These are phyloP conservation scores for Sporothrix variecibatus DNA, from an alignment of 2,329 filamentous ascomycete genomes.

Conservation along the genomic window DNA sequence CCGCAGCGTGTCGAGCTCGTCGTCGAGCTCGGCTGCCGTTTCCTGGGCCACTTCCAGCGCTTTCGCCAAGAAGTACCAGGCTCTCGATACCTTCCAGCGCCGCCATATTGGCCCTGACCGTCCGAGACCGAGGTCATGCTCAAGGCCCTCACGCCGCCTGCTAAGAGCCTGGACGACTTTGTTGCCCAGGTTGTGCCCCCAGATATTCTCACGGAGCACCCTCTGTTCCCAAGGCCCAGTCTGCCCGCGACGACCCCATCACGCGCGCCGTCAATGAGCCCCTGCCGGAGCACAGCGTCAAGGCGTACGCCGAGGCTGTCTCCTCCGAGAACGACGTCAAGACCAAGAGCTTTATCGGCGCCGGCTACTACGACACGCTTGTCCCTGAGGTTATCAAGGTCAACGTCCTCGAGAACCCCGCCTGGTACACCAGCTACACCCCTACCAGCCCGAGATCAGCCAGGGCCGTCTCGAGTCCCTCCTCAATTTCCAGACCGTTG, in stretches of 20 bases:
- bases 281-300: slow-evolving; percentile 61
- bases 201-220: slow-evolving; percentile 70
- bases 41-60: slow-evolving; percentile 29
- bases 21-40: slow-evolving; percentile 22
- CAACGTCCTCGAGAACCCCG: slow-evolving; percentile 89
- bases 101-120: slow-evolving; percentile 86
- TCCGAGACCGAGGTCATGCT: slow-evolving; percentile 76
- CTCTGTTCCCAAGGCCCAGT: slow-evolving; percentile 58
- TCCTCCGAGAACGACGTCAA: slow-evolving; percentile 43
- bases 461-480: slow-evolving; percentile 90
- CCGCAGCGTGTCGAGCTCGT: slow-evolving; percentile 22
- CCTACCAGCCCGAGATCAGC: slow-evolving; percentile 96
- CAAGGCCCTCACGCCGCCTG: slow-evolving; percentile 72
- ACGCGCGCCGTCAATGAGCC: slow-evolving; percentile 42
- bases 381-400: slow-evolving; percentile 88
- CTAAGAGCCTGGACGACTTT: slow-evolving; percentile 75
- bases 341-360: slow-evolving; percentile 74
- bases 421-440: slow-evolving; percentile 99
- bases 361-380: slow-evolving; percentile 84
- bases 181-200: slow-evolving; percentile 79
- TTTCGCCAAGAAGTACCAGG: slow-evolving; percentile 32
- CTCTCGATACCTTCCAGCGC: slow-evolving; percentile 68
- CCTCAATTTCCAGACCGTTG: slow-evolving; percentile 93
- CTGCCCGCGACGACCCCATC: slow-evolving; percentile 43
- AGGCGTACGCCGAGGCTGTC: slow-evolving; percentile 44